phyloP scores from a whole-genome alignment of 2,329 filamentous ascomycete species.

The Aurifilum marmelostoma region DNA sequence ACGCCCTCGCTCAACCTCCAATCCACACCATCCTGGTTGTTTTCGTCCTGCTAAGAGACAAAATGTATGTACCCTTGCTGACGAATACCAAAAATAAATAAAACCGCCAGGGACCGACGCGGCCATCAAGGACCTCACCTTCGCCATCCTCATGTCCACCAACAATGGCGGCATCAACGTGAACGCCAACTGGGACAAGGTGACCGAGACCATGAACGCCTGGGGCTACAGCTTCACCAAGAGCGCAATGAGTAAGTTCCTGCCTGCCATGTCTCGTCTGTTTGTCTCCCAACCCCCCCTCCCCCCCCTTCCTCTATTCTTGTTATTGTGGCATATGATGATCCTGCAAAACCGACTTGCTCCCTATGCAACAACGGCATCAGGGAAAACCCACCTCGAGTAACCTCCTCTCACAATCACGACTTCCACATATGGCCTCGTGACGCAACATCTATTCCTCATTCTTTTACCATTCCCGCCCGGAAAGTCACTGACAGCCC shows the following conservation, averaged over 20 bases:
- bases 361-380: neutral
- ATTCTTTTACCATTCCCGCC: neutral
- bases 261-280: neutral
- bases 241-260: constrained; percentile 27
- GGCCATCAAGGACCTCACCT: constrained; percentile 25
- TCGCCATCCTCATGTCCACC: constrained; percentile 25
- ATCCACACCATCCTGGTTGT: no score
- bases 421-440: neutral
- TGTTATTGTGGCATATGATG: neutral
- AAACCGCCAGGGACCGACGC: constrained; percentile 20
- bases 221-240: constrained; percentile 25
- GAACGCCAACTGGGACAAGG: constrained; percentile 22
- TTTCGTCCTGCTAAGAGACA: no score
- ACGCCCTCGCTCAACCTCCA: no score
- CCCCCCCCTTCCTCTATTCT: no score
- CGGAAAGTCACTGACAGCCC: neutral
- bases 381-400: neutral
- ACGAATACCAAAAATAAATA: no score
- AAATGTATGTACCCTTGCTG: no score
- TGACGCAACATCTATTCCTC: no score
- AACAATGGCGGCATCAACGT: constrained; percentile 20
- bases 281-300: no score
- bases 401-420: neutral
- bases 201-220: constrained; percentile 17
- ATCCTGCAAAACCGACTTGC: no score